Evolutionary conservation across 768 basidiomycete genomes (phyloP).

Genomic region (Leccinellum rugosiceps): DNA sequence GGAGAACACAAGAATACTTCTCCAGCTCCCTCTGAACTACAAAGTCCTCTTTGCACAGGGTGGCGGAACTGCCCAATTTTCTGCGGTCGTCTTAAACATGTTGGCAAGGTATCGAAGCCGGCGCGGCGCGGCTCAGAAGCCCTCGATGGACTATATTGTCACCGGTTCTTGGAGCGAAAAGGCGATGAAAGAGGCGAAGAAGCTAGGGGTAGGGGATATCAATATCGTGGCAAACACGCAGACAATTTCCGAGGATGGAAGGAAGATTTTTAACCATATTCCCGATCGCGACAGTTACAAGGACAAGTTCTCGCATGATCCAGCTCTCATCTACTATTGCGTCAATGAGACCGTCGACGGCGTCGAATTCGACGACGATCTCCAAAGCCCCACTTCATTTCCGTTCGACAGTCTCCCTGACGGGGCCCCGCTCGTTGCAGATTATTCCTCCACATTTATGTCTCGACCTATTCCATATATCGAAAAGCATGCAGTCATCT

Average conservation of each 20-base stretch:
- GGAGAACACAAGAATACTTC: conserved; percentile 67
- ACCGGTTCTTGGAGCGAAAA: conserved; percentile 93
- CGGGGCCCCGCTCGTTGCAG: conserved; percentile 78
- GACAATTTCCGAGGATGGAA: conserved; percentile 51
- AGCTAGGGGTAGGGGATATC: conserved; percentile 57
- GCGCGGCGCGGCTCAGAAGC: conserved; percentile 52
- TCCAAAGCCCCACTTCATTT: conserved; percentile 60
- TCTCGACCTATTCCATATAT: conserved; percentile 86
- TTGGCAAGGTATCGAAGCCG: conserved; percentile 81
- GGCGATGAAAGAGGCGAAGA: conserved; percentile 76
- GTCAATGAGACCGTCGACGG: conserved; percentile 99
- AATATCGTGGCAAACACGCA: conserved; percentile 74
- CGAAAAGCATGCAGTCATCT: conserved; percentile 90
- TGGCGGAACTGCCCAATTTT: conserved; percentile 90
- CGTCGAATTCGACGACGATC: conserved; percentile 73
- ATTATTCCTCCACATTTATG: conserved; percentile 97
- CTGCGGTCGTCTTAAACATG: conserved; percentile 88
- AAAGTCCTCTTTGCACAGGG: conserved; percentile 91
- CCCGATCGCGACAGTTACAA: conserved; percentile 70
- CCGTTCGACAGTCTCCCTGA: conserved; percentile 74
- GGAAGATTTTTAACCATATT: conserved; percentile 74
- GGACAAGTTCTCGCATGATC: conserved; percentile 62
- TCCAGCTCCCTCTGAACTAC: conserved; percentile 81
- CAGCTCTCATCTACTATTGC: conserved; percentile 96
- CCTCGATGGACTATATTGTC: conserved; percentile 81